Evolutionary conservation across 768 basidiomycete genomes (phyloP), one percentile per base, ranked within the genome.

Genomic region (Pisolithus sp.): DNA sequence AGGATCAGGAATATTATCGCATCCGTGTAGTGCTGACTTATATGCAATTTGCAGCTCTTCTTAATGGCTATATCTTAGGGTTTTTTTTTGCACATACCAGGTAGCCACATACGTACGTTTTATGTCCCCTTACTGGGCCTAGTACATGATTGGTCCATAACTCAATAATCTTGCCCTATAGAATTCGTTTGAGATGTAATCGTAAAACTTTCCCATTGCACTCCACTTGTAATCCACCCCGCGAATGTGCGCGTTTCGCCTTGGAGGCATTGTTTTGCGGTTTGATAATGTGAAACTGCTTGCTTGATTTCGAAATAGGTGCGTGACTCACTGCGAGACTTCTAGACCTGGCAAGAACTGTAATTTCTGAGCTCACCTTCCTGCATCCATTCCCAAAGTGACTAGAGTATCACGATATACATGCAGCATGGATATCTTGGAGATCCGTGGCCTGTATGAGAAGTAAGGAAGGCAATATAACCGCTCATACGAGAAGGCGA

Each of bases 191-290:
- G 30, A 50, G n/a, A 30, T 20, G 30, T 50, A 24, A 51, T 48
- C 17, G 66, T 63, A 54, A 87, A 87, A 44, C 54, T 64, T 59
- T 86, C 81, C 75, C 79, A 81, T 46, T 62, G 59, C 37, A 58
- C 53, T 3, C 83, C 84, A 48, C 77, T 82, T 20, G 51, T 65
- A 38, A 84, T 62, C 87, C 87, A 90, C 18, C 82, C 85, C 31
- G 68, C 63, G 53, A 90, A 86, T 3, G 76, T 70, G 4, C 76
- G 73, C 0, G 59, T 62, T 31, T 64, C 55, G 0, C 76, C 77
- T 15, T 73, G 55, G 23, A 90, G 68, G 3, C 60, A 60, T 7
- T 56, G 49, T 61, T 84, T 88, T 0, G 78, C 81, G 1, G 47
- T 54, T 53, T 80, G 79, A 57, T 86, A 86, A 10, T 65, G 70